phyloP scores from a whole-genome alignment of 225 moss, liverwort and hornwort species.

The Polytrichum formosum region DNA sequence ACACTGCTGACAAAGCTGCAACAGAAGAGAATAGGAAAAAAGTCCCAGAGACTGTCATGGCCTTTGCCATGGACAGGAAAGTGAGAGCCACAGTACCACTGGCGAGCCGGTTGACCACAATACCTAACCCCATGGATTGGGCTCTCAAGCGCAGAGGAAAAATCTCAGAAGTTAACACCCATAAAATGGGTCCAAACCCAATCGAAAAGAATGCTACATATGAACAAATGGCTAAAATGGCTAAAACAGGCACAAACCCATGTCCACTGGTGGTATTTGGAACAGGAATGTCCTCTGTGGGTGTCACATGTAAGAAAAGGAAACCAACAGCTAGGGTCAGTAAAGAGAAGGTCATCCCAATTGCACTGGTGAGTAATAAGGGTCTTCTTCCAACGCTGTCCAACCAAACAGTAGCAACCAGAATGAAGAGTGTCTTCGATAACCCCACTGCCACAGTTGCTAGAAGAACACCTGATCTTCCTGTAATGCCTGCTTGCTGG shows the following conservation, averaged over 20 bases:
- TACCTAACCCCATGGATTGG: conserved; percentile 93
- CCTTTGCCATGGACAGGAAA: conserved; percentile 75
- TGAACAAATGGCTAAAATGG: conserved; percentile 71
- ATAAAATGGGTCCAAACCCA: conserved; percentile 89
- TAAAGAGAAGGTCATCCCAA: conserved; percentile 78
- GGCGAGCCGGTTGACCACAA: conserved; percentile 83
- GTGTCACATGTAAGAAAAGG: conserved; percentile 50
- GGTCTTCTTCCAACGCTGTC: conserved; percentile 83
- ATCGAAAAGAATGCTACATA: conserved; percentile 94
- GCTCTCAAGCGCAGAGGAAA: conserved; percentile 85
- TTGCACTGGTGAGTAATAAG: conserved; percentile 72
- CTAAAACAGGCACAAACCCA: conserved; percentile 68
- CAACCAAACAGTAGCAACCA: conserved; percentile 80
- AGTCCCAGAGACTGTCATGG: conserved; percentile 69
- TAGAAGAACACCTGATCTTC: conserved; percentile 65
- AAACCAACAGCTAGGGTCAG: conserved; percentile 70
- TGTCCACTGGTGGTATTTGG: conserved; percentile 41
- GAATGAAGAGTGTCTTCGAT: conserved; percentile 84
- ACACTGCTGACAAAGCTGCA: conserved; percentile 49
- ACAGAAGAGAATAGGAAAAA: conserved; percentile 76
- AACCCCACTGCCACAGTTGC: conserved; percentile 87
- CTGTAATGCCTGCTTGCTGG: conserved; percentile 69
- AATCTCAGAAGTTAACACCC: conserved; percentile 95
- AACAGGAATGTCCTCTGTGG: conserved; percentile 53
- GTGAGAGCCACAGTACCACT: conserved; percentile 84